These are phyloP conservation scores for Candida quercuum DNA, from an alignment of 805 yeast genomes.

Conservation along the genomic window DNA sequence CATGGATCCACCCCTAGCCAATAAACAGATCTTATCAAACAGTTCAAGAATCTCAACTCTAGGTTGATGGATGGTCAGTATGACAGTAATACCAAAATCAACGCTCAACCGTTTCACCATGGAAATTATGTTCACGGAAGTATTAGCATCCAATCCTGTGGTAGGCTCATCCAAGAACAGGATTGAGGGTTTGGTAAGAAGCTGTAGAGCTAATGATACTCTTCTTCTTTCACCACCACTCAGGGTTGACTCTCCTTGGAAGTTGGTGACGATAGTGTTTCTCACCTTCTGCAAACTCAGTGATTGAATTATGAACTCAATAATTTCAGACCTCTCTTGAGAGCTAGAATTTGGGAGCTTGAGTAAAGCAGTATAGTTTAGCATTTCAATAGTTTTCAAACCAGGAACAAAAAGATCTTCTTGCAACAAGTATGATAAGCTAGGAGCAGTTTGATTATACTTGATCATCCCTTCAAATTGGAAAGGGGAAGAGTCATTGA, in stretches of 20 bases:
- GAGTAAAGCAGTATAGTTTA: constrained; percentile 65
- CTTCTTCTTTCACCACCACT: constrained; percentile 86
- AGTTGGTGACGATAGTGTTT: constrained; percentile 41
- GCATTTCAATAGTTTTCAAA: constrained; percentile 66
- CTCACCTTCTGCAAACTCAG: constrained; percentile 63
- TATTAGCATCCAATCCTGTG: constrained; percentile 77
- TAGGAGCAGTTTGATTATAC: constrained; percentile 22
- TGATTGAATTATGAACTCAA: constrained; percentile 55
- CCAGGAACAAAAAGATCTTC: constrained; percentile 69
- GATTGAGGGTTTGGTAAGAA: constrained; percentile 70
- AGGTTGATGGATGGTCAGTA: constrained; percentile 82
- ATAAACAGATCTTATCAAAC: constrained; percentile 61
- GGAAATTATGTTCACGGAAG: constrained; percentile 59
- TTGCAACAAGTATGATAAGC: constrained; percentile 62
- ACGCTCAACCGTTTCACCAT: constrained; percentile 54
- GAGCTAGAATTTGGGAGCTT: constrained; percentile 47
- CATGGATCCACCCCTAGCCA: constrained; percentile 58
- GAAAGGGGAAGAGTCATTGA: constrained; percentile 25
- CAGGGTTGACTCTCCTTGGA: constrained; percentile 40
- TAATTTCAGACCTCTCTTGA: constrained; percentile 41
- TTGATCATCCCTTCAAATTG: constrained; percentile 37
- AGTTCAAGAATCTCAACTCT: constrained; percentile 66
- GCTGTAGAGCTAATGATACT: constrained; percentile 71
- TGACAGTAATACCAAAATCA: constrained; percentile 59
- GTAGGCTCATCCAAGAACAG: constrained; percentile 85